Conservation (phyloP, 129 eudicot genomes). For the Glebionis coronaria region DNA sequence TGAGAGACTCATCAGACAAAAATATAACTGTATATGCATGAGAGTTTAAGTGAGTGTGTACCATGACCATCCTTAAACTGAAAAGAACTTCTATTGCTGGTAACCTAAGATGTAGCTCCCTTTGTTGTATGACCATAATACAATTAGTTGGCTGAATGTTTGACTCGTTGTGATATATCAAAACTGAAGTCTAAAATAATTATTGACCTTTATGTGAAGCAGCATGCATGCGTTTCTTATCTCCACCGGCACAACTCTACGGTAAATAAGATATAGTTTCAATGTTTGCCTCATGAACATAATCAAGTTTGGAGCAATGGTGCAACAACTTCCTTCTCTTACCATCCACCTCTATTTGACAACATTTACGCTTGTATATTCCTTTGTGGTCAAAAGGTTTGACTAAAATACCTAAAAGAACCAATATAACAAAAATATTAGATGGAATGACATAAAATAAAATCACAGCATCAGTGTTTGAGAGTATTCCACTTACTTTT, state of each 20-base stretch:
- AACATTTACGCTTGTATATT: conserved; percentile 47
- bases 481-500: conserved; percentile 50
- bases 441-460: conserved; percentile 1
- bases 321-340: conserved; percentile 65
- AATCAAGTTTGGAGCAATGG: conserved; percentile 36
- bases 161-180: conserved; percentile 1
- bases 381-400: conserved; percentile 44
- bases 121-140: conserved; percentile 36
- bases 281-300: conserved; percentile 64
- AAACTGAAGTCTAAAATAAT: neutral
- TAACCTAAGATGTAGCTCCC: conserved; percentile 38
- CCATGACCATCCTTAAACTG: conserved; percentile 56
- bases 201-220: conserved; percentile 45
- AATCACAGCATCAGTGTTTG: neutral
- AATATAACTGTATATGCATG: neutral
- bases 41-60: conserved; percentile 19
- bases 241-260: conserved; percentile 33
- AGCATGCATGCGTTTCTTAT: conserved; percentile 32
- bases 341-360: conserved; percentile 38
- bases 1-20: conserved; percentile 27
- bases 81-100: conserved; percentile 32
- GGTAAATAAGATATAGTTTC: conserved; percentile 72
- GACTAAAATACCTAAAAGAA: conserved; percentile 46
- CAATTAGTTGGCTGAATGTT: conserved; percentile 11
- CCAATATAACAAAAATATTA: neutral